These are phyloP conservation scores for Fusarium praegraminearum DNA, from an alignment of 2,329 filamentous ascomycete species.

Conservation along the genomic window DNA sequence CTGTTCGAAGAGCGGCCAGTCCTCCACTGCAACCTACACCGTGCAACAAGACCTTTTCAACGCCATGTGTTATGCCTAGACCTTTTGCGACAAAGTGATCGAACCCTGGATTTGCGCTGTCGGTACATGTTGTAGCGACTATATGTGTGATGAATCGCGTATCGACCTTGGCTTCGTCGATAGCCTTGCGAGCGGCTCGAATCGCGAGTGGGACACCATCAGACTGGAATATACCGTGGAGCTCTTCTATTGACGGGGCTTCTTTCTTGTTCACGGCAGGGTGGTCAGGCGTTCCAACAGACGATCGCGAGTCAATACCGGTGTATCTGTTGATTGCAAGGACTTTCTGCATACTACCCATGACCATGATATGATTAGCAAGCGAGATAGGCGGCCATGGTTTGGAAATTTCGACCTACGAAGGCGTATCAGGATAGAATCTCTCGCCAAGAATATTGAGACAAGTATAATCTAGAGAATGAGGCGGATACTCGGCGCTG, in stretches of 20 bases:
- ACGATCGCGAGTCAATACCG: conserved; percentile 72
- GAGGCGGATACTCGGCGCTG: conserved; percentile 70
- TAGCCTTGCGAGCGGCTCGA: conserved; percentile 65
- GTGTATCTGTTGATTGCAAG: conserved; percentile 73
- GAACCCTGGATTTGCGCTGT: conserved; percentile 76
- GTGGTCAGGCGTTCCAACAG: conserved; percentile 71
- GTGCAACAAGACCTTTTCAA: conserved; percentile 74
- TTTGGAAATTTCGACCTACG: conserved; percentile 58
- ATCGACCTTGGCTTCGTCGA: conserved; percentile 65
- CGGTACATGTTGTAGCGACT: conserved; percentile 76
- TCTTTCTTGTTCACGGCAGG: conserved; percentile 68
- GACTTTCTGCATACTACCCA: conserved; percentile 69
- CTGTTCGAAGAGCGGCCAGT: conserved; percentile 70
- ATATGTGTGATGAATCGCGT: conserved; percentile 71
- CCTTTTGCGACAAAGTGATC: conserved; percentile 73
- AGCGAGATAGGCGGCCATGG: not conserved
- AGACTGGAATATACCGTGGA: conserved; percentile 67
- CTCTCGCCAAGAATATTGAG: conserved; percentile 65
- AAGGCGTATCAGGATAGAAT: conserved; percentile 70
- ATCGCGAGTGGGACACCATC: conserved; percentile 70
- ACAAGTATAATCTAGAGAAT: conserved; percentile 62
- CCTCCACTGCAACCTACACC: conserved; percentile 76
- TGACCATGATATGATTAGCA: conserved; percentile 1
- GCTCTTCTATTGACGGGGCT: conserved; percentile 65
- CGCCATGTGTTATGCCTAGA: conserved; percentile 66